Percentiles rank a stretch among this genome's conserved stretches.
phyloP scores from a whole-genome alignment of 2,329 filamentous ascomycete genomes.

The Metarhizium brunneum region DNA sequence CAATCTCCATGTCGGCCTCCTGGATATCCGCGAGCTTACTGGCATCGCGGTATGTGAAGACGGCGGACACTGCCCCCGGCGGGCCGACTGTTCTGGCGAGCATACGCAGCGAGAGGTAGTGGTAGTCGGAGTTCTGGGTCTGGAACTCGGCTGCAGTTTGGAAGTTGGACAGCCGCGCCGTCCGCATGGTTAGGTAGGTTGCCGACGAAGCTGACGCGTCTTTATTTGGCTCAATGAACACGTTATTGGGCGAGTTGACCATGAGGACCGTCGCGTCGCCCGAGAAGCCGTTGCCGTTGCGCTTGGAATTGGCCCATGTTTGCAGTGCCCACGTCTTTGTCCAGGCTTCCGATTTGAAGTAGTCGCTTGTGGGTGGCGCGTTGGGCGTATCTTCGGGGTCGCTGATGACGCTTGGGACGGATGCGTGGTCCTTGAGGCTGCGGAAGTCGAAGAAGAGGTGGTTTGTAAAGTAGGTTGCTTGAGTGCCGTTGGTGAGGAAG shows the following conservation, averaged over 20 bases:
- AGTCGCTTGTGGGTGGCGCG: slow-evolving; percentile 26
- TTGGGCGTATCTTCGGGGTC: slow-evolving; percentile 17
- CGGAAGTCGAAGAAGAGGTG: slow-evolving; percentile 44
- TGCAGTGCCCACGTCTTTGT: slow-evolving; percentile 28
- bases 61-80: slow-evolving; percentile 39
- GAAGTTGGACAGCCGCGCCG: slow-evolving; percentile 30
- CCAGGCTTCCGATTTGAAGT: slow-evolving; percentile 28
- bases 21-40: slow-evolving; percentile 30
- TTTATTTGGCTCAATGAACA: slow-evolving; percentile 33
- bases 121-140: slow-evolving; percentile 19
- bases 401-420: slow-evolving; percentile 22
- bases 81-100: slow-evolving; percentile 38
- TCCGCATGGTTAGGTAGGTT: slow-evolving; percentile 40
- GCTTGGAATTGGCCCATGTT: slow-evolving; percentile 27
- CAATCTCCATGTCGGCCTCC: slow-evolving; percentile 44
- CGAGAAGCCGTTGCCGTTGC: not conserved
- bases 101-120: slow-evolving; percentile 34
- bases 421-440: slow-evolving; percentile 28
- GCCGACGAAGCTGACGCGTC: slow-evolving; percentile 10
- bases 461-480: slow-evolving; percentile 31
- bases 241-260: slow-evolving; percentile 33
- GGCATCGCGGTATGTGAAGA: slow-evolving; percentile 41
- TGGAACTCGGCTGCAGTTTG: slow-evolving; percentile 41
- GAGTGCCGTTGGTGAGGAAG: slow-evolving; percentile 37
- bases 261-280: slow-evolving; percentile 21